Evolutionary conservation across 257 asterid species (phyloP), one percentile per base, ranked within the genome.

Genomic region (Solanum lignicaule): DNA sequence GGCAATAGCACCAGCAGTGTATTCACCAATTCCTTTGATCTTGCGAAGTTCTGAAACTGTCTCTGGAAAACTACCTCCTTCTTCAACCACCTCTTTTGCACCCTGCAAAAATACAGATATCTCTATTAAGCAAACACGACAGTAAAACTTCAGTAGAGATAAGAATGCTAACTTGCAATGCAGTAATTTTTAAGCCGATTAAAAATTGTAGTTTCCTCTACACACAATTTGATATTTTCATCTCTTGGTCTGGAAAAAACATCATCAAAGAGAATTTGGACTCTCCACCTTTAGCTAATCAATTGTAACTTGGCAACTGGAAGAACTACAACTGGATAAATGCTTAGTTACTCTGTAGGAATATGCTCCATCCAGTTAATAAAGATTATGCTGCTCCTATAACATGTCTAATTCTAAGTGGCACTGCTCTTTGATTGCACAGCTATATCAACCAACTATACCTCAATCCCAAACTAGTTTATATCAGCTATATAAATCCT

Each of bases 1-100:
- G 85, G 99, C 98, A 87, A 95, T 93, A 85, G 99, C 99, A 89
- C 99, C 99, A 58, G 99, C 99, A 55, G 99, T 97, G 87, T 97
- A 97, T 35, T 95, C 96, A 86, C 99, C 98, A 82, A 97, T 95
- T 87, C 99, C 99, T 81, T 88, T 95, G 69, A 97, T 95, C 90
- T 41, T 90, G 88, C 93, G 94, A 88, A 97, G 98, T 87, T 94
- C 89, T 68, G 98, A 89, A n/a, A 95, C 97, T 31, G 97, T 94
- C 83, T 89, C 93, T 5, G 99, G 99, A 91, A 97, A 95, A 87
- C 93, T 95, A 73, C 88, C 92, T 74, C 96, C 98, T 86, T 89
- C 93, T 90, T 93, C 98, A 90, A 94, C 98, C 86, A 97, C 90
- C 96, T 93, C 94, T 91, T 95, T 92, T 87, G 99, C 99, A 89